Evolutionary conservation across 2,329 filamentous ascomycete genomes (phyloP), one percentile per base, ranked within the genome.

Genomic region (Mollisiaceae sp.): DNA sequence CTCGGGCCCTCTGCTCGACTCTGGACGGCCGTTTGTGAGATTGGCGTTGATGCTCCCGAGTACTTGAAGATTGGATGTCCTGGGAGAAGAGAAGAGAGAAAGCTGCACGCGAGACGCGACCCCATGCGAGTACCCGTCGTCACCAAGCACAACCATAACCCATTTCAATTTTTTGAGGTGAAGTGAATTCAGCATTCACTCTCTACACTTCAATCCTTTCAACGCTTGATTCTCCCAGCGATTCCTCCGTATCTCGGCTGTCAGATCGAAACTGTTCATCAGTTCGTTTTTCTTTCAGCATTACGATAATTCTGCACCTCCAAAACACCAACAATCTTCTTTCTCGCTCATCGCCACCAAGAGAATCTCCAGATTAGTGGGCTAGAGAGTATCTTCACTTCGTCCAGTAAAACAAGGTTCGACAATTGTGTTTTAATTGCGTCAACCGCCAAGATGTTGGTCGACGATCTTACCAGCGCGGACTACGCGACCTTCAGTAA

Each of bases 401-500:
- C 8, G 15, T 50, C 6, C 27, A 12, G 20, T 5, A 6, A 24
- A 11, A 35, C 1, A 18, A 39, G 2, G 14, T 12, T 57, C 55
- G n/a, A 39, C 1, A 5, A 57, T 32, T 12, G 11, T 18, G 14
- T 20, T 24, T 22, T 18, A 57, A 38, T 2, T 38, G 18, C 14
- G 50, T 14, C 12, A 56, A 27, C 20, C 57, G 50, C 32, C 50
- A 64, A 60, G 27, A 70, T 71, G 69, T 61, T 54, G 22, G 43
- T 54, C 56, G 57, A 27, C 0, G 64, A 71, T 1, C 55, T 72
- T 9, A 61, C 47, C 2, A 9, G 45, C 9, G 35, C 15, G 1
- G 39, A 69, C 6, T 59, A 71, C 8, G 14, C 55, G 4, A 66
- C 58, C 24, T 62, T 94, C 69, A 85, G 81, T 67, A 77, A 84